Evolutionary conservation across 345 rosid genomes (phyloP).

Genomic region (Dipteronia sinensis): DNA sequence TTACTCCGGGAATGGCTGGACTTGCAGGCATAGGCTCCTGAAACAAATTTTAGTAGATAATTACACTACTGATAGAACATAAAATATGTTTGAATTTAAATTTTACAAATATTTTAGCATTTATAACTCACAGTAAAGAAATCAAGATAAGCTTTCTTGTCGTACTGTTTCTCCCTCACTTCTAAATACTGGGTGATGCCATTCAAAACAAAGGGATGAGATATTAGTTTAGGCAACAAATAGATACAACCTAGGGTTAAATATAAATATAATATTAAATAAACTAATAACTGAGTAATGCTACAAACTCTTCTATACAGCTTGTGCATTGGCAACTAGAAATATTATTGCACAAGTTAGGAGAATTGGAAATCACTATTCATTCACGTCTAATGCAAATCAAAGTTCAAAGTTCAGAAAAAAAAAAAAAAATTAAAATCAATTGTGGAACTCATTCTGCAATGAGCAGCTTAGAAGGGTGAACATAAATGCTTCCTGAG

Average conservation of each 20-base stretch:
- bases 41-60: constrained; percentile 27
- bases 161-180: constrained; percentile 93
- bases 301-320: not conserved
- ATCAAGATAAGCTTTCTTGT: constrained; percentile 76
- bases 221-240: constrained; percentile 6
- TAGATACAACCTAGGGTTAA: not conserved
- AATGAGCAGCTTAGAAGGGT: not conserved
- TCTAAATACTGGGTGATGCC: constrained; percentile 55
- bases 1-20: constrained; percentile 74
- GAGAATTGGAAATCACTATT: not conserved
- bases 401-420: no score
- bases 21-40: constrained; percentile 65
- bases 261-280: not conserved
- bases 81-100: not conserved
- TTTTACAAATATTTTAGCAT: not conserved
- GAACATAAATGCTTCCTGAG: not conserved
- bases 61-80: constrained; percentile 9
- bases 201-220: constrained; percentile 14
- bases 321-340: not conserved
- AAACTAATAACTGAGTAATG: not conserved
- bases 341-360: not conserved
- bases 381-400: no score
- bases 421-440: not conserved
- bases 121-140: constrained; percentile 68
- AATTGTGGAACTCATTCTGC: not conserved